phyloP scores from a whole-genome alignment of 345 rosid genomes.

The Acer campestre region DNA sequence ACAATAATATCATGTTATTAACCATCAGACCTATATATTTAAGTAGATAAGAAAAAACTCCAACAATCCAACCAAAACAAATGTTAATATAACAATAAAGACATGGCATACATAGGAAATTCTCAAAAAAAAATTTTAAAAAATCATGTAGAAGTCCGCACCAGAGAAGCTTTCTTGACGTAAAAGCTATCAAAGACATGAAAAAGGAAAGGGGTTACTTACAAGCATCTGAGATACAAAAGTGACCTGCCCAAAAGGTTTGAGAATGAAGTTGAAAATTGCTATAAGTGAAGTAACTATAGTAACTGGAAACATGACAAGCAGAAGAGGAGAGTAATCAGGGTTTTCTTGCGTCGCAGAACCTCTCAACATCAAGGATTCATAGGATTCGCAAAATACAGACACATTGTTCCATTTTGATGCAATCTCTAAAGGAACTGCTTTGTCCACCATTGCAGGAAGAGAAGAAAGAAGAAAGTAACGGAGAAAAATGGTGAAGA shows the following conservation, averaged over 20 bases:
- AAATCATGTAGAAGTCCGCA: no score
- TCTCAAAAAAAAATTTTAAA: no score
- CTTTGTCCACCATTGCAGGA: background rate
- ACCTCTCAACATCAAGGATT: background rate
- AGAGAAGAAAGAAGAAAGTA: no score
- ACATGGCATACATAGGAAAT: no score
- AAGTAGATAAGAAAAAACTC: no score
- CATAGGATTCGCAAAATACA: background rate
- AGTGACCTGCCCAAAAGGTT: slow-evolving; percentile 33
- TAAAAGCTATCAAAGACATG: no score
- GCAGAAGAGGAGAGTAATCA: slow-evolving; percentile 17
- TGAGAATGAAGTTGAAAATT: slow-evolving; percentile 31
- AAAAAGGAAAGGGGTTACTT: background rate
- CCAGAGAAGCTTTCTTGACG: no score
- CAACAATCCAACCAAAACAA: no score
- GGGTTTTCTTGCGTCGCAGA: slow-evolving; percentile 13
- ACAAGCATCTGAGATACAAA: slow-evolving; percentile 46
- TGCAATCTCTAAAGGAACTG: background rate
- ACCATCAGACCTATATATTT: no score
- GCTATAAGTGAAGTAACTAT: slow-evolving; percentile 24
- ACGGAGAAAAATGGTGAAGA: no score
- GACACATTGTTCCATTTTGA: background rate
- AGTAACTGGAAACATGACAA: slow-evolving; percentile 32
- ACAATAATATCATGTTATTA: no score
- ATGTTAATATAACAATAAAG: no score